A percentile compares a stretch with the other conserved stretches of the same genome.
Evolutionary conservation across 1,139 yeast species (phyloP).

Genomic region (Casaregolazyma suthepensis): DNA sequence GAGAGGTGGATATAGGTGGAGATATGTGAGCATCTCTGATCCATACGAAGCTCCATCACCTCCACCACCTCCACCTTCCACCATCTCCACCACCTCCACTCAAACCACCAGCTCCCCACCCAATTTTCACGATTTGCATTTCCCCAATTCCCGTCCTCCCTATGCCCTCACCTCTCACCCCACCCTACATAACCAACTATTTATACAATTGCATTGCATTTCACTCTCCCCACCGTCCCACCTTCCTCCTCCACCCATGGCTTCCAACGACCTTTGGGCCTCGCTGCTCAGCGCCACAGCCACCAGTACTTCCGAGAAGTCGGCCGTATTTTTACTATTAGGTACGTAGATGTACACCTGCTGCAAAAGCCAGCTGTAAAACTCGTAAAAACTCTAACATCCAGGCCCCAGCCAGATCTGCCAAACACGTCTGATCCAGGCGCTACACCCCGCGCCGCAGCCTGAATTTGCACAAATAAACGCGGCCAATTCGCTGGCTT

Average conservation of each 20-base stretch:
- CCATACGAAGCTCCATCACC: not conserved
- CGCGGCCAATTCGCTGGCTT: slow-evolving; percentile 27
- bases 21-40: too few relatives aligned
- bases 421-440: slow-evolving; percentile 16
- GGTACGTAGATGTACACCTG: slow-evolving; percentile 7
- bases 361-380: not conserved
- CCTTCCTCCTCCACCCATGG: not conserved
- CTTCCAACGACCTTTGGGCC: slow-evolving; percentile 11
- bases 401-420: slow-evolving; percentile 17
- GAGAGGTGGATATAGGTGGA: too few relatives aligned
- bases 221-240: not conserved
- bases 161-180: not conserved
- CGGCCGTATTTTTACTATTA: slow-evolving; percentile 10
- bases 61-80: not conserved
- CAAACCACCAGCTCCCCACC: not conserved
- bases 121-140: not conserved
- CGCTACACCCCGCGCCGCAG: slow-evolving; percentile 12
- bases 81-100: not conserved
- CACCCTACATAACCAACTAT: not conserved
- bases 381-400: not conserved
- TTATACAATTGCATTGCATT: not conserved
- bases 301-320: slow-evolving; percentile 6
- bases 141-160: not conserved
- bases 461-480: slow-evolving; percentile 5
- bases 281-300: slow-evolving; percentile 14